These are phyloP conservation scores for Waltergamsia citrina DNA, from an alignment of 2,329 filamentous ascomycete species.

Conservation along the genomic window DNA sequence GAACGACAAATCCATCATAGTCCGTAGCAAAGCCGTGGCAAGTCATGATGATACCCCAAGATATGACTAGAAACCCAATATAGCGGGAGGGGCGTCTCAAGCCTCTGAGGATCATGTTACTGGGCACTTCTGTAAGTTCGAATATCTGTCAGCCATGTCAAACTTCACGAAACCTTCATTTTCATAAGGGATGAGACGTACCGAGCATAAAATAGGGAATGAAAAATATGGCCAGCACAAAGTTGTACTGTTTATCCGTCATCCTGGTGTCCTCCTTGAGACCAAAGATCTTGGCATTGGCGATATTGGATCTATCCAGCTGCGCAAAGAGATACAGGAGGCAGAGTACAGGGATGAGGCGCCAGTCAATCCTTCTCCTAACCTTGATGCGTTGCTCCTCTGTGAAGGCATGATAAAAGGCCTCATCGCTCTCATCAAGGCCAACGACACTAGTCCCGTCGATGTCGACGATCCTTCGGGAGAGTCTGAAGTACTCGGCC, in stretches of 20 bases:
- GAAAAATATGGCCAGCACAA: slow-evolving; percentile 43
- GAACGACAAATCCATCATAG: slow-evolving; percentile 33
- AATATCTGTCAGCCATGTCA: not conserved
- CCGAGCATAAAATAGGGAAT: not conserved
- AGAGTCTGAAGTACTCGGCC: too few relatives aligned
- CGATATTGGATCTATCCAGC: slow-evolving; percentile 57
- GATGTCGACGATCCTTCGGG: too few relatives aligned
- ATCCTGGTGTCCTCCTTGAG: slow-evolving; percentile 44
- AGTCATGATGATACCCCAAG: slow-evolving; percentile 34
- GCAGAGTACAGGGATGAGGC: slow-evolving; percentile 53
- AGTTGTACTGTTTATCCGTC: slow-evolving; percentile 60
- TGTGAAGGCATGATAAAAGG: slow-evolving; percentile 3
- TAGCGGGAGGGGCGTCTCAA: slow-evolving; percentile 20
- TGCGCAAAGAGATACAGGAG: slow-evolving; percentile 60
- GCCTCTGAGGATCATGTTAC: slow-evolving; percentile 23
- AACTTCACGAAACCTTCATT: not conserved
- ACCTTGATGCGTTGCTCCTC: slow-evolving; percentile 28
- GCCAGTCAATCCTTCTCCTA: slow-evolving; percentile 32
- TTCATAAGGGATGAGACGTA: not conserved
- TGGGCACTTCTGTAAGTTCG: slow-evolving; percentile 33
- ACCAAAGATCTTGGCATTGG: slow-evolving; percentile 57
- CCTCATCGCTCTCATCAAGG: not conserved
- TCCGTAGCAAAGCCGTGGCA: slow-evolving; percentile 32
- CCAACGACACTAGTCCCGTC: not conserved
- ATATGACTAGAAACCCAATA: slow-evolving; percentile 21